These are phyloP conservation scores for Evernia prunastri DNA, from an alignment of 495 filamentous ascomycete genomes.

Conservation along the genomic window DNA sequence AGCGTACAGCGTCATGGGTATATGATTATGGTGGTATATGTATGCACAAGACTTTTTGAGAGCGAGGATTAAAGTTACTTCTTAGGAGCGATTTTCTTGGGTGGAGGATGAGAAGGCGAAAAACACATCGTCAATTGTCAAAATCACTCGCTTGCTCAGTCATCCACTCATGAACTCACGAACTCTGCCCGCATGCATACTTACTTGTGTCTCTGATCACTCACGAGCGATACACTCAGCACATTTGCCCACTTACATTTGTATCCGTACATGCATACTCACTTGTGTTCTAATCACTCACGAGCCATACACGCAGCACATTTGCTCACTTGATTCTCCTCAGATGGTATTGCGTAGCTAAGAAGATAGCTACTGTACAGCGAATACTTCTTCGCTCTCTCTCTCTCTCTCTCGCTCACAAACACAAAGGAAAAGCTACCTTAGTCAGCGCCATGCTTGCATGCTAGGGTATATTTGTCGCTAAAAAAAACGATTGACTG, in stretches of 20 bases:
- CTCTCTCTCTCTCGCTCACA: not conserved
- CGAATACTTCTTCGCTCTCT: not conserved
- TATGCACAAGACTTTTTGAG: slow-evolving; percentile 10
- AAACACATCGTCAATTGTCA: not conserved
- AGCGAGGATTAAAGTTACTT: not conserved
- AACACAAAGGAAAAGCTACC: not conserved
- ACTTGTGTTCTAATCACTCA: too few relatives aligned
- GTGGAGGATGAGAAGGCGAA: not conserved
- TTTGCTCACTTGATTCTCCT: too few relatives aligned
- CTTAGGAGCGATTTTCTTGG: too few relatives aligned
- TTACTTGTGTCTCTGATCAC: not conserved
- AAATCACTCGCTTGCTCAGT: too few relatives aligned
- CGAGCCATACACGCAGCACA: too few relatives aligned
- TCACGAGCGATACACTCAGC: too few relatives aligned
- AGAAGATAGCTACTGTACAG: not conserved
- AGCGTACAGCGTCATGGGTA: not conserved
- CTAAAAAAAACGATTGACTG: slow-evolving; percentile 7
- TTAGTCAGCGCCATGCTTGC: not conserved
- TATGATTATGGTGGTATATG: slow-evolving; percentile 9
- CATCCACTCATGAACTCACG: too few relatives aligned
- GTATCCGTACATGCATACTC: too few relatives aligned
- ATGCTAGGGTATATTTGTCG: slow-evolving; percentile 5
- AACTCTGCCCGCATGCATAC: too few relatives aligned
- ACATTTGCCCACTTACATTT: too few relatives aligned
- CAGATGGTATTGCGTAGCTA: not conserved